These are phyloP conservation scores for Tetragonia tetragonoides DNA, from an alignment of 148 eudicot genomes.

Conservation along the genomic window DNA sequence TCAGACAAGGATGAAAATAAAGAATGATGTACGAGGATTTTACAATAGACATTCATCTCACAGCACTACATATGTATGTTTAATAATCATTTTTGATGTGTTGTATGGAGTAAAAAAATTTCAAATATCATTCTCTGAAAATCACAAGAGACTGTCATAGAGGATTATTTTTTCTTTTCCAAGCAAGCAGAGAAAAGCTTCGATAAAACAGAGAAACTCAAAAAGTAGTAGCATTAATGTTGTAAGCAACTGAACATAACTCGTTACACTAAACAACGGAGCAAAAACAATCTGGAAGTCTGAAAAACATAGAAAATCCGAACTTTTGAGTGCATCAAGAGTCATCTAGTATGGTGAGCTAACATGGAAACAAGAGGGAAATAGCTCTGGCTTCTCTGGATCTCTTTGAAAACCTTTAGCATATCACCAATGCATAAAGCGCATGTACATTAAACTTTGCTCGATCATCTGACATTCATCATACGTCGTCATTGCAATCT, in stretches of 20 bases:
- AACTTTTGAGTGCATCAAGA: conserved; percentile 9
- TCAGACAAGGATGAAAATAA: background rate
- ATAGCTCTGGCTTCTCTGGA: conserved; percentile 31
- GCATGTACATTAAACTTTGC: conserved; percentile 48
- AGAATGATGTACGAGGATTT: background rate
- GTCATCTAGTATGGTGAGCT: conserved; percentile 17
- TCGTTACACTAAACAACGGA: background rate
- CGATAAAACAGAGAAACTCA: background rate
- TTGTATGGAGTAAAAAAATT: background rate
- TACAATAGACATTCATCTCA: background rate
- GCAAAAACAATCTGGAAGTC: background rate
- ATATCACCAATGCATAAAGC: conserved; percentile 54
- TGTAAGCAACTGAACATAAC: background rate
- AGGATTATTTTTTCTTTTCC: too few species aligned
- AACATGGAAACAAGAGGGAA: conserved; percentile 18
- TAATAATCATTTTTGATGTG: background rate
- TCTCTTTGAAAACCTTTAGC: conserved; percentile 45
- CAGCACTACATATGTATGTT: background rate
- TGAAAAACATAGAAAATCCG: conserved; percentile 9
- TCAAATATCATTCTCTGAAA: background rate
- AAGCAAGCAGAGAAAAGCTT: background rate
- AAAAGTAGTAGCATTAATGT: background rate
- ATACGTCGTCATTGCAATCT: conserved; percentile 83
- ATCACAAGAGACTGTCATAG: background rate
- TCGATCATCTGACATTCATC: conserved; percentile 53